Conservation (phyloP, 2,329 filamentous ascomycete genomes). For the Talaromyces atroroseus region DNA sequence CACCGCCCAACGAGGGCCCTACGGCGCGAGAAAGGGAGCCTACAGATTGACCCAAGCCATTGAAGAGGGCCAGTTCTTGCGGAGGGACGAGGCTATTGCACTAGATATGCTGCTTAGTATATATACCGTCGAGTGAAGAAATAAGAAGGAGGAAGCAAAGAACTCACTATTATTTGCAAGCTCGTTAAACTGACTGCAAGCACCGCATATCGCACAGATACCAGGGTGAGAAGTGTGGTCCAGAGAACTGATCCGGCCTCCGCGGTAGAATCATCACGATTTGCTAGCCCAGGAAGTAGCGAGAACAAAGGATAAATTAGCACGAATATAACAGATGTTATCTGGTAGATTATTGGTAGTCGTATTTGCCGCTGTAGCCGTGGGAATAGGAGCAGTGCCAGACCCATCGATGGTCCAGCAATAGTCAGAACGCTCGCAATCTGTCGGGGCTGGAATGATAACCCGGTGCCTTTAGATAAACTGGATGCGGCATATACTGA, state of each 20-base stretch:
- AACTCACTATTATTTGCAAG: neutral
- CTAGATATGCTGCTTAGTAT: neutral
- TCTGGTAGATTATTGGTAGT: neutral
- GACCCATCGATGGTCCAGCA: conserved; percentile 3
- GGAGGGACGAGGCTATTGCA: neutral
- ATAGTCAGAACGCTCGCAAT: neutral
- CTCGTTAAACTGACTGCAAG: neutral
- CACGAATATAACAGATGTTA: neutral
- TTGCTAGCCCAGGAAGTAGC: neutral
- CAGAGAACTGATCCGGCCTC: neutral
- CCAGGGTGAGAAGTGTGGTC: neutral
- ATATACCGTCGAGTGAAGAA: neutral
- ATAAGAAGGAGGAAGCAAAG: neutral
- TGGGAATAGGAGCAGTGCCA: neutral
- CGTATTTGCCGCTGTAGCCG: neutral
- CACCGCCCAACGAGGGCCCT: neutral
- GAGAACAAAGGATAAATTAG: conserved; percentile 7
- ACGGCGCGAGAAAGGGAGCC: conserved; percentile 3
- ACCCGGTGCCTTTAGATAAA: neutral
- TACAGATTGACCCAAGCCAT: conserved; percentile 1
- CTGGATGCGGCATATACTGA: conserved; percentile 3
- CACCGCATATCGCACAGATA: conserved; percentile 1
- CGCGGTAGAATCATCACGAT: neutral
- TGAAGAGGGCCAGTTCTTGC: conserved; percentile 4
- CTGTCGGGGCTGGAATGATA: neutral